phyloP scores from a whole-genome alignment of 192 early-diverging fungal species.

The Backusella circina region DNA sequence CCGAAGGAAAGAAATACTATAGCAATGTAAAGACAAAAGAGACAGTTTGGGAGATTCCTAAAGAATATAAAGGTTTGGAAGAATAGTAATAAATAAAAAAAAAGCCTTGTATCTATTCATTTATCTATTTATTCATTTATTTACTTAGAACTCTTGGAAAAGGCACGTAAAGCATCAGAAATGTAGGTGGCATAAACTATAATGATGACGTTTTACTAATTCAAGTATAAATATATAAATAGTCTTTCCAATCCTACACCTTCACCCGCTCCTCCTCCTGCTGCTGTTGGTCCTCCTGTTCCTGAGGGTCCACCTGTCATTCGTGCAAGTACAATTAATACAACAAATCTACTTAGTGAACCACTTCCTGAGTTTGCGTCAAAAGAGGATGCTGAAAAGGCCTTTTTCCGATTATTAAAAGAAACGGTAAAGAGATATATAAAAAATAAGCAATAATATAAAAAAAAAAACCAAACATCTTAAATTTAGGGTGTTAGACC shows the following conservation, averaged over 20 bases:
- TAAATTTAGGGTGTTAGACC: slow-evolving; percentile 62
- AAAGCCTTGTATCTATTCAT: not conserved
- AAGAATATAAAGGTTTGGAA: slow-evolving; percentile 65
- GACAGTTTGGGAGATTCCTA: slow-evolving; percentile 86
- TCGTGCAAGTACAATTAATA: slow-evolving; percentile 15
- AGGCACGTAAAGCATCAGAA: slow-evolving; percentile 30
- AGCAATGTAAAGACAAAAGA: slow-evolving; percentile 73
- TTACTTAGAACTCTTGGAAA: slow-evolving; percentile 32
- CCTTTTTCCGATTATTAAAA: slow-evolving; percentile 72
- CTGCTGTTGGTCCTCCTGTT: not conserved
- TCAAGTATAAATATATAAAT: too few species aligned
- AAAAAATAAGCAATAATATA: too few species aligned
- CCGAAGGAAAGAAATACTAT: slow-evolving; percentile 83
- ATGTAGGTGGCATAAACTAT: not conserved
- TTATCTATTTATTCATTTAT: not conserved
- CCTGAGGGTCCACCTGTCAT: not conserved
- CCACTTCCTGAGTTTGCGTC: slow-evolving; percentile 59
- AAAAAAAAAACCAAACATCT: not conserved
- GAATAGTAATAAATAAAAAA: not conserved
- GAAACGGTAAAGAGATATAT: slow-evolving; percentile 47
- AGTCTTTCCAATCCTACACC: not conserved
- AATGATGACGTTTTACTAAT: too few species aligned
- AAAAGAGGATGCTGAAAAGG: slow-evolving; percentile 76
- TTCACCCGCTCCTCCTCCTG: not conserved
- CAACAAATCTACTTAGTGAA: slow-evolving; percentile 6